A percentile compares a stretch with the other conserved stretches of the same genome.
Conservation (phyloP, 345 rosid genomes). For the sweet orange (Citrus sinensis) region DNA sequence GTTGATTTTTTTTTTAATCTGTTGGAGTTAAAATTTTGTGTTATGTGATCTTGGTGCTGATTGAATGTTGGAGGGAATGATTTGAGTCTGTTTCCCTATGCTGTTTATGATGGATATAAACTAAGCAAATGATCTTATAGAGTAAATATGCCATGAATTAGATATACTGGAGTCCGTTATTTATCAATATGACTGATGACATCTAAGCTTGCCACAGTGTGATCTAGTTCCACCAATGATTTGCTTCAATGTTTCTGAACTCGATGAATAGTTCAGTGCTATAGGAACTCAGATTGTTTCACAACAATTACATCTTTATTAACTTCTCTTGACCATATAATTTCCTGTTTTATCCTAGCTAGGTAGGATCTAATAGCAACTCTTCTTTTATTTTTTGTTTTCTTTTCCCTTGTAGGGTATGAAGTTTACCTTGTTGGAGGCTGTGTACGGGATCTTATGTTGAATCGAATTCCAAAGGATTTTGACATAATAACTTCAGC, state of each 20-base stretch:
- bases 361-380: neutral
- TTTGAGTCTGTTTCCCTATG: neutral
- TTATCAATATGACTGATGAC: neutral
- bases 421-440: conserved; percentile 97
- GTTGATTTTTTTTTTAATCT: neutral
- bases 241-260: neutral
- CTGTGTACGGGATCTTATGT: conserved; percentile 88
- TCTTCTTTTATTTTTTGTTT: neutral
- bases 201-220: neutral
- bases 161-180: neutral
- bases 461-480: conserved; percentile 81
- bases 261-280: neutral
- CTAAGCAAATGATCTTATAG: neutral
- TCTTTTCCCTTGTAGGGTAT: conserved; percentile 41
- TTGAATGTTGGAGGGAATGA: neutral
- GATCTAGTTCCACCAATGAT: neutral
- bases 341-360: neutral
- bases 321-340: neutral
- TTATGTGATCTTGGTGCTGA: neutral
- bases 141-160: neutral
- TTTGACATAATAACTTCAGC: conserved; percentile 90
- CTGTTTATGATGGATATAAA: neutral
- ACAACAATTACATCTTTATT: neutral
- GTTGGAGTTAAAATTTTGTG: neutral
- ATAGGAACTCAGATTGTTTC: neutral